Conservation (phyloP, 129 eudicot species). For the Gnaphalium uliginosum region DNA sequence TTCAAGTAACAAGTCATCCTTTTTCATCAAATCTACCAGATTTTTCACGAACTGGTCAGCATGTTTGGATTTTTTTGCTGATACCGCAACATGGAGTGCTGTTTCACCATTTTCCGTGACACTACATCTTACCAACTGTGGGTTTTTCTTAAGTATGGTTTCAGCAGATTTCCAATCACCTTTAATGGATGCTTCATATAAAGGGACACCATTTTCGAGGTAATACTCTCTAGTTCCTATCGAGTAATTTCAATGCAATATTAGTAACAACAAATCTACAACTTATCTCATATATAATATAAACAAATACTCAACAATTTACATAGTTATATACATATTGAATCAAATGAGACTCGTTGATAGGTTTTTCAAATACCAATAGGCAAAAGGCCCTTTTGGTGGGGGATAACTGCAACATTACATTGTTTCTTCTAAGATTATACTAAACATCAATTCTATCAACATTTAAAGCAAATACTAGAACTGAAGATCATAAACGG, state of each 20-base stretch:
- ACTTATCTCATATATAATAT: background rate
- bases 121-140: conserved; percentile 15
- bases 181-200: conserved; percentile 31
- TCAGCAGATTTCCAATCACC: conserved; percentile 42
- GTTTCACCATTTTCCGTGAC: conserved; percentile 43
- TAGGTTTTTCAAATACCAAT: too few species aligned
- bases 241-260: background rate
- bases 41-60: conserved; percentile 32
- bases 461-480: background rate
- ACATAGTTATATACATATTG: too few species aligned
- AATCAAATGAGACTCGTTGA: too few species aligned
- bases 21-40: conserved; percentile 31
- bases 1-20: conserved; percentile 22
- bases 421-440: background rate
- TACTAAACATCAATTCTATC: background rate
- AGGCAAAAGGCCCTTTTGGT: background rate
- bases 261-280: background rate
- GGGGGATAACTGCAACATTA: background rate
- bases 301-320: background rate
- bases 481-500: background rate
- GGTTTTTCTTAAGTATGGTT: conserved; percentile 1
- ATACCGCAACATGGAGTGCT: conserved; percentile 55
- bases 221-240: conserved; percentile 15
- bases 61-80: conserved; percentile 21
- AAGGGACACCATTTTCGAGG: conserved; percentile 21